Percentiles rank a stretch among this genome's conserved stretches.
These are phyloP conservation scores for Chytridiales sp. DNA, from an alignment of 371 early-diverging fungal species.

Conservation along the genomic window DNA sequence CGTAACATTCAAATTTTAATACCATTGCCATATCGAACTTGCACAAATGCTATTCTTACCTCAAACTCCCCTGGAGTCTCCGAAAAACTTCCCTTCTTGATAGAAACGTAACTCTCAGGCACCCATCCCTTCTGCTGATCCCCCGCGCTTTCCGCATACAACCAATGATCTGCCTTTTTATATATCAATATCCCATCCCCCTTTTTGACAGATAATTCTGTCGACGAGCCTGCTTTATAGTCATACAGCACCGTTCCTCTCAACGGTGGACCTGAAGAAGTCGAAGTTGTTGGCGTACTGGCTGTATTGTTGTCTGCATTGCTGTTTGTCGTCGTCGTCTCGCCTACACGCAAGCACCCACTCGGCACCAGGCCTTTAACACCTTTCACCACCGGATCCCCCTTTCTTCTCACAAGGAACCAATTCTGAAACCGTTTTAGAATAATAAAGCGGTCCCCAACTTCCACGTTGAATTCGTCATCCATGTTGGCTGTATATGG, in stretches of 20 bases:
- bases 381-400: conserved; percentile 7
- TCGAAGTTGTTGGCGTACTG: conserved; percentile 2
- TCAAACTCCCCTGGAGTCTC: no score
- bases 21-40: no score
- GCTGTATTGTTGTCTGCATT: neutral
- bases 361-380: conserved; percentile 62
- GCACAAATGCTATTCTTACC: no score
- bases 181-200: conserved; percentile 51
- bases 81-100: neutral
- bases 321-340: neutral
- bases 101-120: conserved; percentile 39
- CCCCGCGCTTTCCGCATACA: conserved; percentile 31
- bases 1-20: no score
- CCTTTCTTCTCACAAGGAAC: conserved; percentile 55
- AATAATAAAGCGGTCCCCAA: conserved; percentile 61
- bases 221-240: conserved; percentile 45
- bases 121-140: conserved; percentile 41
- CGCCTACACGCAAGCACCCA: conserved; percentile 43
- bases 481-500: conserved; percentile 56
- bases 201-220: conserved; percentile 55
- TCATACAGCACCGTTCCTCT: conserved; percentile 57
- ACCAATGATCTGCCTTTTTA: conserved; percentile 50
- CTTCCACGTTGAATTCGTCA: conserved; percentile 58
- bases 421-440: conserved; percentile 52
- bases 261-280: conserved; percentile 25